Conservation (phyloP, 1,284 basidiomycete genomes). For the Ceratobasidium sp. region DNA sequence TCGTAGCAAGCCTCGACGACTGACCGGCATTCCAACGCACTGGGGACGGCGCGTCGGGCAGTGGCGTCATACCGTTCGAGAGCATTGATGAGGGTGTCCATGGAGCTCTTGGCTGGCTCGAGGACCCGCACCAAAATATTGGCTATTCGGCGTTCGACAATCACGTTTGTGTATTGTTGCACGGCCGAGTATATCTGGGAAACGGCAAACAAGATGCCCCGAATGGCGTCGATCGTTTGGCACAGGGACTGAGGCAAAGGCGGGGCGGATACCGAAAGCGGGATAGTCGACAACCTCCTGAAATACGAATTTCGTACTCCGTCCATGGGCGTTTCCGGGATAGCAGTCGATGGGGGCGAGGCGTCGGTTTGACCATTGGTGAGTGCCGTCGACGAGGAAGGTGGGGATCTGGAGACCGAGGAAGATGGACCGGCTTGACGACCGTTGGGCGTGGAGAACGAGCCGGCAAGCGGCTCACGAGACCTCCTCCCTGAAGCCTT, state of each 20-base stretch:
- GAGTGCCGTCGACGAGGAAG: neutral
- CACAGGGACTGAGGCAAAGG: slow-evolving; percentile 77
- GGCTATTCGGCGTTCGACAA: slow-evolving; percentile 81
- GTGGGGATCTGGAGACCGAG: slow-evolving; percentile 1
- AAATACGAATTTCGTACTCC: slow-evolving; percentile 93
- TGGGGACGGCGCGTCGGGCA: slow-evolving; percentile 70
- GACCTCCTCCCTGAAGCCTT: slow-evolving; percentile 19
- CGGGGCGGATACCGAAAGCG: slow-evolving; percentile 68
- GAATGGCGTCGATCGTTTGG: slow-evolving; percentile 82
- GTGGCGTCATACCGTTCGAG: slow-evolving; percentile 92
- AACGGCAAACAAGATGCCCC: slow-evolving; percentile 90
- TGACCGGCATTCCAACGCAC: slow-evolving; percentile 75
- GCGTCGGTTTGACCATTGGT: slow-evolving; percentile 15
- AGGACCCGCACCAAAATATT: slow-evolving; percentile 83
- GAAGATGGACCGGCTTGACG: slow-evolving; percentile 49
- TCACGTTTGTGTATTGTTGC: slow-evolving; percentile 87
- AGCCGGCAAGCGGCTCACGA: slow-evolving; percentile 52
- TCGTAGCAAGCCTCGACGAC: slow-evolving; percentile 87
- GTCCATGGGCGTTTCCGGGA: slow-evolving; percentile 63
- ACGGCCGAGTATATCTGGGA: slow-evolving; percentile 92
- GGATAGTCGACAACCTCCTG: slow-evolving; percentile 78
- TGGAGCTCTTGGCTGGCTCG: slow-evolving; percentile 82
- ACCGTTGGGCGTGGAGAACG: slow-evolving; percentile 56
- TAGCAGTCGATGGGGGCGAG: slow-evolving; percentile 13
- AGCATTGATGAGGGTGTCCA: slow-evolving; percentile 84